Evolutionary conservation across 805 yeast genomes (phyloP), one percentile per base, ranked within the genome.

Genomic region (Candida awuae): DNA sequence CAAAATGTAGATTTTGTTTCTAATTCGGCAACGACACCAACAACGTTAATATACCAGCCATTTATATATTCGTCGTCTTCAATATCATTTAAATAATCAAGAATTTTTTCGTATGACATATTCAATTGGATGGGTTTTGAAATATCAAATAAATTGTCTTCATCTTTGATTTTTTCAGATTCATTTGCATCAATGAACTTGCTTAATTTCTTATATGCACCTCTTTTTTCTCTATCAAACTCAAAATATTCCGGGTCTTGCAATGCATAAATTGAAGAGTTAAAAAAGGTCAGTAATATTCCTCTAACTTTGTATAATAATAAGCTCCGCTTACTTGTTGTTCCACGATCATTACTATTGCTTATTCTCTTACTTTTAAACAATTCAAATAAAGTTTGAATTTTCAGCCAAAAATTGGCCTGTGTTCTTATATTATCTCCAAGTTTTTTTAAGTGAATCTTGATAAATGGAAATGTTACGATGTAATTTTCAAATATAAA

Each of bases 311-410:
- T 82, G 42, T 63, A 60, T 17, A 77, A 77, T 34, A 79, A 59
- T 46, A 82, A 73, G 50, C 73, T 71, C 22, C 86, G 67, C 52
- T 92, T 80, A 3, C 86, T 75, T n/a, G 74, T 63, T 44, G 82
- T 85, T 13, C 77, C 80, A 23, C 96, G 66, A 49, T 85, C 95
- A 30, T 74, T 73, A 19, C 88, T 72, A 41, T 77, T 73, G 45
- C 87, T 77, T 35, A 90, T 75, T 31, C 76, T 74, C 55, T 84
- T 76, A 16, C 69, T 62, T 58, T 84, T 80, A 62, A 92, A 79
- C 39, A 80, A 73, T 54, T 87, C 94, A 52, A 81, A 73, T 52
- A 88, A 85, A 19, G 79, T 78, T 59, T 88, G 96, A 0, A 87
- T 78, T 34, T 80, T 79, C 33, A 75, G 74, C 96, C 97, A 90